phyloP scores from a whole-genome alignment of 2,329 filamentous ascomycete species.

The Trichoderma asperellum region DNA sequence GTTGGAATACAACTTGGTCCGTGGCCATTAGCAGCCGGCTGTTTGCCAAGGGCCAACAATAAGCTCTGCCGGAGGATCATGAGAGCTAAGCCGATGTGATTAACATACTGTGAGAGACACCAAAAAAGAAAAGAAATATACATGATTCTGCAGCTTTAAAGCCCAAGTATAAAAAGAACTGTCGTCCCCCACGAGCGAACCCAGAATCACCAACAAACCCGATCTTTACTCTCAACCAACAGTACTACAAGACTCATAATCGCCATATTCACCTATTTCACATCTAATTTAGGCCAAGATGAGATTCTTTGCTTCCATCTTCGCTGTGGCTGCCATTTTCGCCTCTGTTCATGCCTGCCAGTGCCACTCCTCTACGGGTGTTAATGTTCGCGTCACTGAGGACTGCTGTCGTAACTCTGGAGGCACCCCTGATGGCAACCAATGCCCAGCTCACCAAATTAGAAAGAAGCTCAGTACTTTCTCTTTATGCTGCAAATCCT shows the following conservation, averaged over 20 bases:
- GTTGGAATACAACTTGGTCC: too few species aligned
- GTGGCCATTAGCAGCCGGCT: too few species aligned
- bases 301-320: background rate
- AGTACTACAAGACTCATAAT: background rate
- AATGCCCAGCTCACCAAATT: background rate
- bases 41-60: too few species aligned
- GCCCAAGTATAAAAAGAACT: background rate
- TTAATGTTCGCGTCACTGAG: background rate
- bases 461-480: background rate
- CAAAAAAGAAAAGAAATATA: background rate
- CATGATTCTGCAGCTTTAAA: background rate
- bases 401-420: background rate
- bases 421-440: background rate
- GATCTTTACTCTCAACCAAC: background rate
- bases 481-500: background rate
- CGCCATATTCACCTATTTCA: background rate
- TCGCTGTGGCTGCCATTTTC: background rate
- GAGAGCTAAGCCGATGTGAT: background rate
- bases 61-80: background rate
- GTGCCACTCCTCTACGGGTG: background rate
- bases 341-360: background rate
- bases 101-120: fast-evolving
- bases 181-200: background rate
- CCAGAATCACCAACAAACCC: background rate
- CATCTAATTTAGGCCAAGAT: background rate